phyloP scores from a whole-genome alignment of 805 yeast species.

The Candida ipomoeae region DNA sequence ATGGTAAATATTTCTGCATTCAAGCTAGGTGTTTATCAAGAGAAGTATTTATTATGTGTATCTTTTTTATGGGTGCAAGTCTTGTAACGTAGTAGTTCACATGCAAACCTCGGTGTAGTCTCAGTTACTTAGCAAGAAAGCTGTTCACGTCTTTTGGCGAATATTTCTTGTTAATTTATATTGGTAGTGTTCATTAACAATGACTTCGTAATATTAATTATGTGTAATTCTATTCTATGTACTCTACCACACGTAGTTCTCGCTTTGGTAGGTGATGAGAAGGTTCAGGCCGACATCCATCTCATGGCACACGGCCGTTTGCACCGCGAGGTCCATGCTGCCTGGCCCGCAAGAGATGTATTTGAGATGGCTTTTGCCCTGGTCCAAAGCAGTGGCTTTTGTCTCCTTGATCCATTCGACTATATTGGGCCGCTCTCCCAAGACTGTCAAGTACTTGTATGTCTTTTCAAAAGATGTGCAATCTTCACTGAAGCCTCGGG shows the following conservation, averaged over 20 bases:
- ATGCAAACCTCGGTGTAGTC: too few relatives aligned
- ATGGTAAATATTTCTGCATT: too few relatives aligned
- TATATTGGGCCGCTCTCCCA: constrained; percentile 12
- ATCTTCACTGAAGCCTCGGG: constrained; percentile 10
- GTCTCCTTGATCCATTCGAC: constrained; percentile 10
- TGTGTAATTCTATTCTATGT: background rate
- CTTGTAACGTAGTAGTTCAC: too few relatives aligned
- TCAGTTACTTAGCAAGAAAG: too few relatives aligned
- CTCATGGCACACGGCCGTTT: constrained; percentile 6
- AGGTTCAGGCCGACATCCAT: constrained; percentile 10
- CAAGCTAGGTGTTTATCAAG: too few relatives aligned
- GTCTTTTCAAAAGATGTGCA: constrained; percentile 8
- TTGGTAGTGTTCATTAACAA: too few relatives aligned
- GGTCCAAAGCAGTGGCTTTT: constrained; percentile 8
- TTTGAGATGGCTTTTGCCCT: background rate
- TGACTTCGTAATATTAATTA: too few relatives aligned
- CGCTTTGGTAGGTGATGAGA: constrained; percentile 9
- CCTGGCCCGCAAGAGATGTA: constrained; percentile 15
- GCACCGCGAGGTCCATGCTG: constrained; percentile 13
- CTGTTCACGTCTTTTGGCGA: too few relatives aligned
- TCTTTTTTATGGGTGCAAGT: too few relatives aligned
- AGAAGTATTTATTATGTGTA: too few relatives aligned
- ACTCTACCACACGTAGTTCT: constrained; percentile 14
- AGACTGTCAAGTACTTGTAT: constrained; percentile 8
- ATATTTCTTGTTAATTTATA: too few relatives aligned